Conservation (phyloP, 2,329 filamentous ascomycete species). For the Stagonosporopsis cucurbitacearum region DNA sequence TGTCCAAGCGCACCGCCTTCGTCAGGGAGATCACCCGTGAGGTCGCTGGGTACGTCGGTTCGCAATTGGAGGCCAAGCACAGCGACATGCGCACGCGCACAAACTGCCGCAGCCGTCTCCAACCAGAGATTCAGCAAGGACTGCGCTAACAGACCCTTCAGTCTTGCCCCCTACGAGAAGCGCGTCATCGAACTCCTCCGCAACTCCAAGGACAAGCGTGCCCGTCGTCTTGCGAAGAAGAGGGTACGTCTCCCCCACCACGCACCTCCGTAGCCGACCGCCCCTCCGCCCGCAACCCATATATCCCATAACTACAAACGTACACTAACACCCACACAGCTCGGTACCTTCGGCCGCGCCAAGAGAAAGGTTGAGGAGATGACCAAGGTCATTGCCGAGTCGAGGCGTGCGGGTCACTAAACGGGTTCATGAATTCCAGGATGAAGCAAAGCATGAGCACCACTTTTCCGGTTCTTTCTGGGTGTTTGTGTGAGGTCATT, state of each 20-base stretch:
- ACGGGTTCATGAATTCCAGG: slow-evolving; percentile 39
- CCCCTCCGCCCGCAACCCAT: background rate
- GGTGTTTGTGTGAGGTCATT: slow-evolving; percentile 48
- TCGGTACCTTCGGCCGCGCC: slow-evolving; percentile 97
- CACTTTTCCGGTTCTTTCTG: slow-evolving; percentile 44
- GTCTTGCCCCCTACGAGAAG: slow-evolving; percentile 72
- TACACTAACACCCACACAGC: slow-evolving; percentile 59
- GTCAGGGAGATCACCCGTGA: slow-evolving; percentile 98
- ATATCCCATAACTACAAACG: slow-evolving; percentile 3
- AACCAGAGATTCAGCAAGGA: background rate
- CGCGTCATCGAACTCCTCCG: slow-evolving; percentile 98
- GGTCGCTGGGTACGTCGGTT: slow-evolving; percentile 82
- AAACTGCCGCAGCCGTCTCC: slow-evolving; percentile 37
- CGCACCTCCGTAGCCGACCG: slow-evolving; percentile 2
- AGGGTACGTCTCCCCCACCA: slow-evolving; percentile 67
- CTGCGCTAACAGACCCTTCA: slow-evolving; percentile 21
- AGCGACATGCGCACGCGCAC: slow-evolving; percentile 40
- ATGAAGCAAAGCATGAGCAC: slow-evolving; percentile 37
- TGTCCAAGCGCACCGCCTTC: slow-evolving; percentile 96
- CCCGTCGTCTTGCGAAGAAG: slow-evolving; percentile 99
- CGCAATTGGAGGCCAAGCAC: slow-evolving; percentile 16
- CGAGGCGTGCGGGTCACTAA: slow-evolving; percentile 78
- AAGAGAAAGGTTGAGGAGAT: slow-evolving; percentile 99
- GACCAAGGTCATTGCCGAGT: slow-evolving; percentile 96
- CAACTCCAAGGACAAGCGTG: slow-evolving; percentile 99